Evolutionary conservation across 176 grass and related monocot species (phyloP), one percentile per base, ranked within the genome.

Genomic region (Pharus latifolius): DNA sequence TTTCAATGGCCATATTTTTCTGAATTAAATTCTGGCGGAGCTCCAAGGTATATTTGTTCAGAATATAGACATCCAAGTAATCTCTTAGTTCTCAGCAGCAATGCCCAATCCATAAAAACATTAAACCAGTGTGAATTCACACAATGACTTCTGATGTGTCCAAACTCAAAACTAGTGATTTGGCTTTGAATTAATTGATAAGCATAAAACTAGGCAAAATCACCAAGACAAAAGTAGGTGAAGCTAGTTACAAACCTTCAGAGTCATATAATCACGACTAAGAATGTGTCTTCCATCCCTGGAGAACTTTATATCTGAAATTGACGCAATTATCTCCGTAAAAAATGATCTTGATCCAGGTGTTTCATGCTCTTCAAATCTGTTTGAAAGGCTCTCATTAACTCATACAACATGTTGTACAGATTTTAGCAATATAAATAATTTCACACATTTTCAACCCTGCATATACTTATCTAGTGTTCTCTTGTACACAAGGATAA

Each of bases 231-330:
- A 40, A 24, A 65, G n/a, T 27, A 43, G 1, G 15, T 44, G 10
- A 62, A 47, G 31, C 2, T 63, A 48, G 17, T 58, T 68, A 78
- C 41, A 27, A 73, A 96, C 92, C 85, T 96, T 96, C 13, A 96
- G 92, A 55, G 88, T 91, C 92, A 96, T 96, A 83, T 96, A 96
- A 82, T 96, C 92, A 74, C 92, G 92, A 63, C 92, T 91, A 55
- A 96, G 92, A 72, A 96, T 85, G 74, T 91, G 51, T 78, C 88
- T 88, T 65, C 92, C 92, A 25, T 88, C 75, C 68, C 82, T 96
- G 31, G 92, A 77, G 83, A 91, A 96, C 42, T 88, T 96, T 41
- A 96, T 71, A 65, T 96, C 88, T 16, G 92, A 96, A 75, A 96
- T 86, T 26, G 92, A 96, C 19, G 88, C 92, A 30, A 96, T 88